These are phyloP conservation scores for Periconia digitata DNA, from an alignment of 2,329 filamentous ascomycete genomes.

Conservation along the genomic window DNA sequence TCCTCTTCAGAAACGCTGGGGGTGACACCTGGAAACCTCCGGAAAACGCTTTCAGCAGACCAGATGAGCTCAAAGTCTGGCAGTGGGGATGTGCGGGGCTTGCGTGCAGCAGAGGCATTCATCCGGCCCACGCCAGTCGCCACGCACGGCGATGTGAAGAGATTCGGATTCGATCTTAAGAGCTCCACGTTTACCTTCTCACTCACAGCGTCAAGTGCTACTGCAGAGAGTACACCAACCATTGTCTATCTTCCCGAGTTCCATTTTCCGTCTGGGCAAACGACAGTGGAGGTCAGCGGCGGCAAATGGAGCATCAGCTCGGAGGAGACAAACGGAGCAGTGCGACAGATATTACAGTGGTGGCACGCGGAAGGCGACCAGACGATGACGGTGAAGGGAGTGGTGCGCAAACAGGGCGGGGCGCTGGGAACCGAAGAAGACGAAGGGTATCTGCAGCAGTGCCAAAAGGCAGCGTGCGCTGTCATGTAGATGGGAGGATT, in stretches of 20 bases:
- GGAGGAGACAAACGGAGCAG: conserved; percentile 68
- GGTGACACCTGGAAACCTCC: conserved; percentile 76
- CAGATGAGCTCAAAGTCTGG: conserved; percentile 41
- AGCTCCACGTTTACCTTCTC: conserved; percentile 76
- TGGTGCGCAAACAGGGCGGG: conserved; percentile 60
- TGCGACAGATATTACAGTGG: conserved; percentile 80
- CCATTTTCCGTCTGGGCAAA: conserved; percentile 79
- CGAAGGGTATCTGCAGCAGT: conserved; percentile 73
- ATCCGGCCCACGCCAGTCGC: conserved; percentile 80
- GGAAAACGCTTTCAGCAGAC: conserved; percentile 66
- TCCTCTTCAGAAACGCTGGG: conserved; percentile 49
- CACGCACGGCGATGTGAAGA: conserved; percentile 69
- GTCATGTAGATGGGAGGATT: not conserved
- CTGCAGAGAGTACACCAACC: conserved; percentile 69
- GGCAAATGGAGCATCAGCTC: conserved; percentile 87
- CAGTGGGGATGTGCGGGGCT: conserved; percentile 55
- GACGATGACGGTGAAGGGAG: conserved; percentile 72
- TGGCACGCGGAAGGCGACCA: conserved; percentile 91
- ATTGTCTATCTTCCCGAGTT: conserved; percentile 86
- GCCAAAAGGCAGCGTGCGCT: conserved; percentile 47
- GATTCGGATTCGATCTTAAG: conserved; percentile 80
- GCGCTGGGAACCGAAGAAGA: conserved; percentile 65
- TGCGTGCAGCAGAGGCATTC: conserved; percentile 89
- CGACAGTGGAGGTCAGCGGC: conserved; percentile 72
- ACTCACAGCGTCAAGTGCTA: conserved; percentile 62